These are phyloP conservation scores for Penicillium arizonense DNA, from an alignment of 495 filamentous ascomycete species.

Conservation along the genomic window DNA sequence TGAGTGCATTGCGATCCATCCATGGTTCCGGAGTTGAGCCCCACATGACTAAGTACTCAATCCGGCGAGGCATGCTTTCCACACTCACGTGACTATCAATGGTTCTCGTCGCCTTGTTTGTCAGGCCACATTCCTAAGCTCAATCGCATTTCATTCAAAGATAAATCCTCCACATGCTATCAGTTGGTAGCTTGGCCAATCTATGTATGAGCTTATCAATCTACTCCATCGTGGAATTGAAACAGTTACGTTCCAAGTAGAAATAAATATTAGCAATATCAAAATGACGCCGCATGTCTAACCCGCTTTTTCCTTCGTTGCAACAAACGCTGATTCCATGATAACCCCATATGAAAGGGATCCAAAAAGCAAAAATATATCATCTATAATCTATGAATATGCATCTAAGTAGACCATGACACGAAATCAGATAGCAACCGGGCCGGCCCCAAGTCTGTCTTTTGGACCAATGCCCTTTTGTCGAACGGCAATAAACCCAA, in stretches of 20 bases:
- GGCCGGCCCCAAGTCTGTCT: conserved; percentile 22
- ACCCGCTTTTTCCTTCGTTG: too few relatives aligned
- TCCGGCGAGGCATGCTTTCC: too few relatives aligned
- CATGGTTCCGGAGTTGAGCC: not conserved
- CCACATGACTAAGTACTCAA: too few relatives aligned
- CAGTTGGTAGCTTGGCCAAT: too few relatives aligned
- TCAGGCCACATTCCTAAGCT: not conserved
- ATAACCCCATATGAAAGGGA: not conserved
- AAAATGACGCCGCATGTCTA: too few relatives aligned
- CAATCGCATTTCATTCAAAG: too few relatives aligned
- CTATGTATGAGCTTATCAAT: too few relatives aligned
- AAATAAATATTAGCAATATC: too few relatives aligned
- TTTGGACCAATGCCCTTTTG: conserved; percentile 30
- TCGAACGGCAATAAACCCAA: conserved; percentile 27
- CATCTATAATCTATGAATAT: not conserved
- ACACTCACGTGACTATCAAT: not conserved
- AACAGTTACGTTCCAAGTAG: too few relatives aligned
- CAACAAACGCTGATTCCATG: not conserved
- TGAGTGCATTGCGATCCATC: not conserved
- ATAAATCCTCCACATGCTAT: too few relatives aligned
- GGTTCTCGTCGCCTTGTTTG: not conserved
- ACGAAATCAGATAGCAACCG: conserved; percentile 22
- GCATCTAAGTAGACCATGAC: not conserved
- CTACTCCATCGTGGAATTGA: too few relatives aligned
- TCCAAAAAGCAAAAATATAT: not conserved